These are phyloP conservation scores for Zalerion maritima DNA, from an alignment of 495 filamentous ascomycete genomes.

Conservation along the genomic window DNA sequence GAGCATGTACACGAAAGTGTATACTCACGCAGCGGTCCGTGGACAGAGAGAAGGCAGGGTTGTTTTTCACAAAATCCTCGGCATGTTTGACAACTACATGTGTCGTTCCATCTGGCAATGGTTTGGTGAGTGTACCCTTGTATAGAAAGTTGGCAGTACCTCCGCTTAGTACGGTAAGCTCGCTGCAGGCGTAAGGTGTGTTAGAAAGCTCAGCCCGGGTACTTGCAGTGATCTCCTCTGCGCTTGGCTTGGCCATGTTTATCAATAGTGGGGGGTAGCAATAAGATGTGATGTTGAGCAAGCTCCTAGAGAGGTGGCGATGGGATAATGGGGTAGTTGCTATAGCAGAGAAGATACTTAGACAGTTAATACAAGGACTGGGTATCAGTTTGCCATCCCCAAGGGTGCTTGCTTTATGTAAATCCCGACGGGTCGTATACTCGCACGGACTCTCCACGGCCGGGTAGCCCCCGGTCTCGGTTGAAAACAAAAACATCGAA, in stretches of 20 bases:
- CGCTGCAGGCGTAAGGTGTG: conserved; percentile 36
- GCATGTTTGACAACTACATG: conserved; percentile 43
- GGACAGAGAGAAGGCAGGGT: conserved; percentile 31
- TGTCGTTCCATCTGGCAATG: conserved; percentile 22
- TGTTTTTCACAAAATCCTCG: conserved; percentile 33
- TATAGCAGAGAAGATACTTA: too few species aligned
- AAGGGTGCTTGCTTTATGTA: too few species aligned
- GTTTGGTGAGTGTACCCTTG: conserved; percentile 27
- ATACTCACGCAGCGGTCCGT: conserved; percentile 34
- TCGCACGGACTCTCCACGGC: too few species aligned
- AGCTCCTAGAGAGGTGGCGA: too few species aligned
- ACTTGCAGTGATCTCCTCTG: conserved; percentile 10
- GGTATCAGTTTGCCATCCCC: too few species aligned
- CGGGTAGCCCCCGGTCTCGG: too few species aligned
- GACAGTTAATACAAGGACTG: too few species aligned
- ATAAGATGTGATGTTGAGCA: too few species aligned
- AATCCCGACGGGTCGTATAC: too few species aligned
- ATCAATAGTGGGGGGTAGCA: too few species aligned
- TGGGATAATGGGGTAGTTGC: too few species aligned
- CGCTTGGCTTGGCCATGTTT: conserved; percentile 5
- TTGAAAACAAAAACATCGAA: too few species aligned
- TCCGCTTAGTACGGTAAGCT: conserved; percentile 32
- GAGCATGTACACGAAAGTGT: neutral
- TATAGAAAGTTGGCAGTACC: conserved; percentile 48
- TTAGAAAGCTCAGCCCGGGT: conserved; percentile 18